Evolutionary conservation across 2,329 filamentous ascomycete species (phyloP).

Genomic region (Diaporthe capsici): DNA sequence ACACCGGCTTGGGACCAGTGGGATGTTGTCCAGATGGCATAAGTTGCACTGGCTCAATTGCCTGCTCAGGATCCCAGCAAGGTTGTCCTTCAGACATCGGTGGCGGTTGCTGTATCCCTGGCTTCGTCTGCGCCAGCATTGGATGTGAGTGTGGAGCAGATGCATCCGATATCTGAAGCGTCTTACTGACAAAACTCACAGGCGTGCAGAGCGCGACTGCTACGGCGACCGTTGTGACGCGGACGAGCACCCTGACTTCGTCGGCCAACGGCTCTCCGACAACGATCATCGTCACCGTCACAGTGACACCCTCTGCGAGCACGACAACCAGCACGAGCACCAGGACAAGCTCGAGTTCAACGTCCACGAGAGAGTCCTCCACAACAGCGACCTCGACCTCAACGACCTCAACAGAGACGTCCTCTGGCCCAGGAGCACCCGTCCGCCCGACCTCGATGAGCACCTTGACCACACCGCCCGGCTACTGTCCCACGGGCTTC

Average conservation of each 20-base stretch:
- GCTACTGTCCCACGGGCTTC: conserved; percentile 87
- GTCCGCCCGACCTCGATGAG: conserved; percentile 60
- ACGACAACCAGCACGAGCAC: conserved; percentile 51
- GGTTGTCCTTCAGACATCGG: conserved; percentile 76
- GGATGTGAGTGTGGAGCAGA: conserved; percentile 73
- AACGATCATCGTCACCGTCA: conserved; percentile 58
- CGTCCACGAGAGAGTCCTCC: conserved; percentile 55
- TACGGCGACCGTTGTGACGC: conserved; percentile 42
- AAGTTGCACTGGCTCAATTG: conserved; percentile 74
- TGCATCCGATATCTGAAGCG: not conserved
- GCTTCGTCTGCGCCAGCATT: conserved; percentile 77
- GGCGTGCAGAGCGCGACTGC: conserved; percentile 52
- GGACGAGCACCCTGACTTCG: conserved; percentile 56
- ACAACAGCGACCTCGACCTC: conserved; percentile 50
- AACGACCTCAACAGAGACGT: conserved; percentile 50
- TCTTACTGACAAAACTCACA: conserved; percentile 42
- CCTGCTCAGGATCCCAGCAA: conserved; percentile 72
- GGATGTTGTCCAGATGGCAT: conserved; percentile 81
- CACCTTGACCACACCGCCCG: conserved; percentile 55
- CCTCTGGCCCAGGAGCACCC: conserved; percentile 59
- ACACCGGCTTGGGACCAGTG: conserved; percentile 75
- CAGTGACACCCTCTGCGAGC: conserved; percentile 53
- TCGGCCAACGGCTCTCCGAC: conserved; percentile 52
- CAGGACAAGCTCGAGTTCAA: conserved; percentile 50
- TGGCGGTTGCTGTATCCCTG: conserved; percentile 82